Percentiles rank a stretch among this genome's conserved stretches.
phyloP scores from a whole-genome alignment of 257 asterid genomes.

The Fraxinus pennsylvanica region DNA sequence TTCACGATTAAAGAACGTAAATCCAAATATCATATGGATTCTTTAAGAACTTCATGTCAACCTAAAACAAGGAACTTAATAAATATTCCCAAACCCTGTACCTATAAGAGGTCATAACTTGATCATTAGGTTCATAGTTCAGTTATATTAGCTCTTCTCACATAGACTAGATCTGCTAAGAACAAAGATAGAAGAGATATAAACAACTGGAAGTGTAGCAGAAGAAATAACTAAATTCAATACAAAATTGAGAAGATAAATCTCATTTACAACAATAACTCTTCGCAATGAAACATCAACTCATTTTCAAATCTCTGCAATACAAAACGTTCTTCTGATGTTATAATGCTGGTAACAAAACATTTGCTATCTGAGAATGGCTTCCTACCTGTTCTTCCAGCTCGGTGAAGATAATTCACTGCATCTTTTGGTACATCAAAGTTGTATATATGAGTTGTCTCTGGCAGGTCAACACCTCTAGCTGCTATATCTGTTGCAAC shows the following conservation, averaged over 20 bases:
- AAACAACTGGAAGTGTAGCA: no score
- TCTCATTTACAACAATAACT: conserved; percentile 40
- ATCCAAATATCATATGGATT: no score
- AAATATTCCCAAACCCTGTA: no score
- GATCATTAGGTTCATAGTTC: no score
- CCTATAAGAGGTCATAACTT: no score
- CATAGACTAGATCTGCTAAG: no score
- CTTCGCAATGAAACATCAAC: conserved; percentile 72
- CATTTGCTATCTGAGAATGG: conserved; percentile 84
- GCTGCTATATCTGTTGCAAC: conserved; percentile 74
- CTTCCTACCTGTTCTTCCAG: conserved; percentile 95
- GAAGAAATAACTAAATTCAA: background rate
- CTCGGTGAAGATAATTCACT: conserved; percentile 88
- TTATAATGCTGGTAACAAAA: conserved; percentile 73
- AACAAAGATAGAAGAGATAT: no score
- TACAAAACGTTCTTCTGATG: conserved; percentile 79
- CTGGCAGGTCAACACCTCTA: conserved; percentile 80
- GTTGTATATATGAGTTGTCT: conserved; percentile 93
- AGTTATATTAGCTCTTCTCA: no score
- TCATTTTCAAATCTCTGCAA: conserved; percentile 87
- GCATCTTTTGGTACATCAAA: conserved; percentile 91
- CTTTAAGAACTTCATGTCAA: no score
- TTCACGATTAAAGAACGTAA: no score
- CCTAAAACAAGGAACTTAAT: no score
- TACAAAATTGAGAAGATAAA: conserved; percentile 12